Base-by-base conservation (phyloP, 176 grass and related monocot species). In the Aechmea fasciata region DNA sequence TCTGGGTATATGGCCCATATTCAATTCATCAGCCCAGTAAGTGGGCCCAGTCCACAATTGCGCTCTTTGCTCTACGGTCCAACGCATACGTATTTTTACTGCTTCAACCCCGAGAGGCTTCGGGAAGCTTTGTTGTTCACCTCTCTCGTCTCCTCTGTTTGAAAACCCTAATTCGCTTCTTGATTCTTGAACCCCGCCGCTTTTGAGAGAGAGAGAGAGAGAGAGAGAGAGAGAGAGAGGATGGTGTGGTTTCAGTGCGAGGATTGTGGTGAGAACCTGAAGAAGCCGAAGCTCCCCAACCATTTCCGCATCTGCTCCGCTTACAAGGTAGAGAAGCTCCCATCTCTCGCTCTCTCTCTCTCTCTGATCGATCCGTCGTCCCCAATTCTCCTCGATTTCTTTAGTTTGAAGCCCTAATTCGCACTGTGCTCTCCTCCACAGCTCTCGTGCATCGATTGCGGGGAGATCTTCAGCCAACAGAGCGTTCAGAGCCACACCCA, bases 181-280 rank as follows among this genome's bases (percentile, higher is more conserved):
- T n/a, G n/a, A n/a, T n/a, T n/a, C n/a, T n/a, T 28, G 63, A 53
- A 62, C 26, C 51, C 66, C 78, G 78, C 78, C 78, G 78, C 71
- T 69, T 65, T 19, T 19, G 69, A 33, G 52, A 9, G 69, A 55
- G 51, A 15, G 51, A 59, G n/a, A n/a, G 69, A 33, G 15, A 47
- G 28, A 53, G 24, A 47, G 54, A 57, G 49, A 66, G 17, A 57
- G 22, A 11, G 47, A 41, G 47, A 13, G 75, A 72, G 25, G 50
- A 99, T 99, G 94, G 94, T 99, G 66, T 99, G 94, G 94, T 99
- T 99, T 69, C 94, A 93, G 80, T 97, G 94, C 75, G 94, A 99
- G 66, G 89, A 87, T 51, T 93, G 94, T 25, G 87, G 89, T 9
- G 94, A 90, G 71, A 78, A 99, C 69, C 75, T 99, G 77, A 99